Evolutionary conservation across 192 early-diverging fungal genomes (phyloP), one percentile per base, ranked within the genome.

Genomic region (Umbelopsis isabellina): DNA sequence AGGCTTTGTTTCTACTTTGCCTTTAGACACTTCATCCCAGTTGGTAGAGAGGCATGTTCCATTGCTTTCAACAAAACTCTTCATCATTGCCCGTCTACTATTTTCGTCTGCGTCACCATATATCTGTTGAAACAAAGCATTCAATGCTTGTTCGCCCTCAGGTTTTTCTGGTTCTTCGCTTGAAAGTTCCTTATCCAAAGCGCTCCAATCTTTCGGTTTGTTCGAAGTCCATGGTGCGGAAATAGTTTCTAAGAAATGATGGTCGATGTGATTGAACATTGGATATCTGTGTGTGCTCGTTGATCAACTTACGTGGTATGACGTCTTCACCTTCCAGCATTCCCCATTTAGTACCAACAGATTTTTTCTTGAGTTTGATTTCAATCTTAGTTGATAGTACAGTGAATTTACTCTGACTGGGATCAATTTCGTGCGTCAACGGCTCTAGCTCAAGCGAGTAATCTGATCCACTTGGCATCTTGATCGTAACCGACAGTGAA

Each of bases 341-440:
- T 25, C 85, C 88, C 98, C 98, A 99, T 74, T 92, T 90, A 66
- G 92, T 74, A 3, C 95, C 98, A n/a, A 74, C 47, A 2, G 51
- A 33, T 16, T 81, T 79, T 78, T 99, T 99, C 77, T 92, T 93
- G 71, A 98, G 68, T 53, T 82, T 86, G 46, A 99, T 87, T 84
- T 98, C 97, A 69, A 99, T 89, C 84, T 99, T 99, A 47, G 97
- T 99, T 22, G 90, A 90, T 20, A 99, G 78, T 4, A 98, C 79
- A 68, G 91, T 88, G 70, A 75, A 96, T 51, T 86, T 77, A 68
- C 86, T 89, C 71, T 89, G 87, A 1, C 70, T 61, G 3, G 96
- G 93, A 49, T 88, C 82, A 51, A 99, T 91, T 10, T 77, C 77
- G 67, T 94, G 91, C 52, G 88, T 81, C 27, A 99, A 79, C 1